Evolutionary conservation across 2,329 filamentous ascomycete species (phyloP), one percentile per base, ranked within the genome.

Genomic region (Didymella pinodella): DNA sequence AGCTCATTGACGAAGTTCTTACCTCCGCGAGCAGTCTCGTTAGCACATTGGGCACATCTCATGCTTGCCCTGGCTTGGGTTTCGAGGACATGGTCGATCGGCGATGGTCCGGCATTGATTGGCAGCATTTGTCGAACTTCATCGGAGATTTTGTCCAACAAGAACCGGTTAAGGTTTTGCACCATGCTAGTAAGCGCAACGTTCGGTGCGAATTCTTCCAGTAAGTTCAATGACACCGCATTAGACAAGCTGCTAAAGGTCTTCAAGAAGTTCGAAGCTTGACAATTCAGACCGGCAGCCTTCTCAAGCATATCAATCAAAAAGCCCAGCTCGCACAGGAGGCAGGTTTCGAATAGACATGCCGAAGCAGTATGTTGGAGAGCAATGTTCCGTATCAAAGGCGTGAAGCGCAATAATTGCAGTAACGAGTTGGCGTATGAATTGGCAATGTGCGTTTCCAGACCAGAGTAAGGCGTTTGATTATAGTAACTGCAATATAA

Each of bases 231-330:
- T 20, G 88, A 90, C 0, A 86, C 77, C 84, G 88, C 88, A 81
- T 93, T 91, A 2, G 91, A 88, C 62, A 93, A 89, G 64, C 88
- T 90, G 74, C 91, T 93, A 57, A 99, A 88, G 0, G 93, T 91
- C 76, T 95, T 96, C 31, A 98, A 81, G 63, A 99, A 85, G 72
- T 99, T 99, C 0, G 94, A 97, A 14, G 95, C 95, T 74, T 99
- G 95, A 67, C 95, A 99, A 59, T 96, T 96, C 56, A 93, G 90
- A 0, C 93, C 94, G 63, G 90, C 90, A 2, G 95, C 95, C 75
- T 98, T 99, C 69, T 98, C 91, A 25, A 99, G 84, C 95, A 99
- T 99, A 73, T 99, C 96, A 68, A 97, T 96, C 10, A 99, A 82
- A 74, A 95, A 99, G 0, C 95, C 95, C 65, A 99, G 83, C 77